Evolutionary conservation across 352 stramenopile species (phyloP), one percentile per base, ranked within the genome.

Genomic region (Pythium vanterpoolii): DNA sequence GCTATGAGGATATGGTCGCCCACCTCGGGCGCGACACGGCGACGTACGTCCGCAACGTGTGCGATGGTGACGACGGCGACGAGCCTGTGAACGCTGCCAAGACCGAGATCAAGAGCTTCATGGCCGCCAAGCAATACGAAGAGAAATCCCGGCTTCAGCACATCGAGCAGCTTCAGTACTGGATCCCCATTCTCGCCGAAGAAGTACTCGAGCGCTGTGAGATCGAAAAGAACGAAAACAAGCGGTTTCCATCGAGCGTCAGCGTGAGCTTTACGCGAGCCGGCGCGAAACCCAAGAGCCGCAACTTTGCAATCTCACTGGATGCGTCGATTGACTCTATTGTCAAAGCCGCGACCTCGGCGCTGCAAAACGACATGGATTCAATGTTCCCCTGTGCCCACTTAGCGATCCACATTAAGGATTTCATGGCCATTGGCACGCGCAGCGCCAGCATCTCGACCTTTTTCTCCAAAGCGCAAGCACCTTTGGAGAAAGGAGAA

Each of bases 121-220:
- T 73, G 27, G 84, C 77, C 4, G 76, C 86, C 7, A 94, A 94
- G 63, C 84, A 90, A 60, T 94, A 91, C 51, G 79, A 90, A n/a
- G 67, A 81, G 44, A 83, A 74, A n/a, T 80, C 75, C 0, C 73
- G 72, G 1, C 65, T 94, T 0, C 50, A 74, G 31, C 64, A 73
- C 14, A 36, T 81, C 5, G 67, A 83, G 24, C 75, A 90, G 62
- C 66, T 94, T 14, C 69, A 77, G 51, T 94, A 94, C 61, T 94
- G 85, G 85, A 46, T 90, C 10, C 77, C 62, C 38, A 73, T 94
- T 24, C 56, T 94, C 14, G 79, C 73, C 3, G 77, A 90, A 58
- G 85, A 92, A 68, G 83, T 91, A 38, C 59, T 89, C 16, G 67
- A 89, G 57, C 80, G 85, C n/a, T 88, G 77, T 43, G 81, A 94